Evolutionary conservation across 345 rosid genomes (phyloP), one percentile per base, ranked within the genome.

Genomic region (Cardiospermum halicacabum): DNA sequence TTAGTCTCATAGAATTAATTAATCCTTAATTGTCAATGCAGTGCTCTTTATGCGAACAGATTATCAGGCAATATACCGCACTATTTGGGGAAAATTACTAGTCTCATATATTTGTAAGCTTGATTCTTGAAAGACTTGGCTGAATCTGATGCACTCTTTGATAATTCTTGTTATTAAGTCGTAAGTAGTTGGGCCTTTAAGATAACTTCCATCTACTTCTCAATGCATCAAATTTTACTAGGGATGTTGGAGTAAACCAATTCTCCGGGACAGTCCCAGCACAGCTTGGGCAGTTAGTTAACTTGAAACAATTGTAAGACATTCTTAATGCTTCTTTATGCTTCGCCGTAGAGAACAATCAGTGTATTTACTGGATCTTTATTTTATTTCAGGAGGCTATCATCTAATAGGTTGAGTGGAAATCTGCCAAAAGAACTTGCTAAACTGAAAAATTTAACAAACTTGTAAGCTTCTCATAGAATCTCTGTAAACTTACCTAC

Each of bases 381-480:
- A n/a, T 53, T 42, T 26, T n/a, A 3, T 62, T 56, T 36, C 86
- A 86, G 91, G 78, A 71, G 72, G 69, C 70, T 86, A 40, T 78
- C 89, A 42, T 80, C 79, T 67, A 86, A 86, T 69, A 66, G 59
- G 69, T 80, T 86, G 59, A 78, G 72, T 3, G 92, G 89, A 60
- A 72, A 58, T 50, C 66, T 86, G 75, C 89, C 89, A 19, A 5
- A 5, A 1, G 74, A 76, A 62, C 74, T 86, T 54, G 53, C 80
- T 25, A 64, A 61, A 57, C 76, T 86, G 39, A 63, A 36, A 65
- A 84, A 77, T 67, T 69, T 86, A 34, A 76, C 75, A 3, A 68
- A 81, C 56, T 73, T 86, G 92, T 86, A 75, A 58, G 81, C 45
- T 28, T 53, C 55, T 11, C 7, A 19, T 9, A 21, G 24, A 16